phyloP scores from a whole-genome alignment of 2,329 filamentous ascomycete genomes.

The Clonostachys solani region DNA sequence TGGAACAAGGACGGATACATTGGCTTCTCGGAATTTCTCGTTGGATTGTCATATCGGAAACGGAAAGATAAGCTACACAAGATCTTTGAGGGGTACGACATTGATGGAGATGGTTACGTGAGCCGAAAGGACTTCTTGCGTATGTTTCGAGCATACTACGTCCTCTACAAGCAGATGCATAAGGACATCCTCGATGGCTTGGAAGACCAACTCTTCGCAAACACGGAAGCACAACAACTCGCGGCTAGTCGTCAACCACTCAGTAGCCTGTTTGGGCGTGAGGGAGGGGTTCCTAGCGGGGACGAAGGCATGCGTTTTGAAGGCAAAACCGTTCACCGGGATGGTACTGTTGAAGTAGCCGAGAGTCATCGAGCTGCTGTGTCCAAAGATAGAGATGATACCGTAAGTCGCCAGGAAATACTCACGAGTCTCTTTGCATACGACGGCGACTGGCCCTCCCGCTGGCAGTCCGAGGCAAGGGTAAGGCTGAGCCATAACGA shows the following conservation, averaged over 20 bases:
- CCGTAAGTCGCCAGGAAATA: slow-evolving; percentile 55
- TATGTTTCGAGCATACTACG: slow-evolving; percentile 90
- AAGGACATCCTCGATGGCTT: slow-evolving; percentile 75
- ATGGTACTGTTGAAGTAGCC: slow-evolving; percentile 61
- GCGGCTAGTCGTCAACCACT: slow-evolving; percentile 72
- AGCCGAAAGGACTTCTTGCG: slow-evolving; percentile 83
- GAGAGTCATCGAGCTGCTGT: slow-evolving; percentile 17
- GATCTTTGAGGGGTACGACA: slow-evolving; percentile 86
- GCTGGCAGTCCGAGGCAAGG: neutral
- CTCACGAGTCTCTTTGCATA: slow-evolving; percentile 48
- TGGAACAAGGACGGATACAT: slow-evolving; percentile 85
- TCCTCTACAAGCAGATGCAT: slow-evolving; percentile 85
- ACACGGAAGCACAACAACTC: slow-evolving; percentile 71
- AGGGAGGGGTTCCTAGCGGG: slow-evolving; percentile 61
- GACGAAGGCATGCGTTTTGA: slow-evolving; percentile 54
- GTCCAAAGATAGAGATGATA: slow-evolving; percentile 40
- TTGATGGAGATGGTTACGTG: slow-evolving; percentile 83
- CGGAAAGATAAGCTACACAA: slow-evolving; percentile 65
- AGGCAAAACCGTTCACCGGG: slow-evolving; percentile 59
- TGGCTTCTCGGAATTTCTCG: slow-evolving; percentile 86
- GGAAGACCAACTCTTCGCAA: slow-evolving; percentile 73
- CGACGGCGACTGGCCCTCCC: slow-evolving; percentile 14
- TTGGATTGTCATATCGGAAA: slow-evolving; percentile 70
- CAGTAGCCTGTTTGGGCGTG: slow-evolving; percentile 69
- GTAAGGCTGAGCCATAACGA: slow-evolving; percentile 7